Evolutionary conservation across 2,329 filamentous ascomycete genomes (phyloP).

Genomic region (Fusarium pseudograminearum): DNA sequence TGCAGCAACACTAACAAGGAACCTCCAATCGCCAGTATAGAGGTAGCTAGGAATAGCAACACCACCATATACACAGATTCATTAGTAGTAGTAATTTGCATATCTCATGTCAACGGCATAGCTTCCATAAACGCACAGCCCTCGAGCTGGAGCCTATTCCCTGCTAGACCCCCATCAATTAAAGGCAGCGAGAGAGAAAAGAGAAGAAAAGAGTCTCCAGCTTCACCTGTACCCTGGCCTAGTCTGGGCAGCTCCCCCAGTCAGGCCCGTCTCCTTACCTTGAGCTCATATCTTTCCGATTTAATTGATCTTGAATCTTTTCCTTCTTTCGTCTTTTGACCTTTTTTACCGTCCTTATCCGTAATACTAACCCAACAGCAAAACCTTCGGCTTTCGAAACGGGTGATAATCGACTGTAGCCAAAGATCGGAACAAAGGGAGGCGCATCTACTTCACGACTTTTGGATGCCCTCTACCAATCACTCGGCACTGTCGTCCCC

Average conservation of each 20-base stretch:
- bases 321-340: slow-evolving; percentile 18
- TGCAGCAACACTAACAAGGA: slow-evolving; percentile 37
- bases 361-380: slow-evolving; percentile 40
- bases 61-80: not conserved
- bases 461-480: slow-evolving; percentile 37
- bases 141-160: slow-evolving; percentile 33
- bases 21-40: slow-evolving; percentile 4
- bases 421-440: slow-evolving; percentile 31
- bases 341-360: slow-evolving; percentile 11
- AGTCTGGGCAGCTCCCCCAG: slow-evolving; percentile 28
- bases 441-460: slow-evolving; percentile 32
- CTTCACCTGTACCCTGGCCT: slow-evolving; percentile 32
- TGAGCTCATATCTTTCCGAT: slow-evolving; percentile 11
- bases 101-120: slow-evolving; percentile 24
- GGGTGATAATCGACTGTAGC: slow-evolving; percentile 36
- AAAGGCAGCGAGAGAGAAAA: slow-evolving; percentile 17
- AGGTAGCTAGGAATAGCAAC: slow-evolving; percentile 25
- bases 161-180: slow-evolving; percentile 17
- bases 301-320: slow-evolving; percentile 10
- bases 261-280: slow-evolving; percentile 23
- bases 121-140: slow-evolving; percentile 39
- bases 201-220: slow-evolving; percentile 27
- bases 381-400: slow-evolving; percentile 24
- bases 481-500: slow-evolving; percentile 37
- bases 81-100: slow-evolving; percentile 2